Evolutionary conservation across 441 rosid genomes (phyloP).

Genomic region (Biscutella auriculata): DNA sequence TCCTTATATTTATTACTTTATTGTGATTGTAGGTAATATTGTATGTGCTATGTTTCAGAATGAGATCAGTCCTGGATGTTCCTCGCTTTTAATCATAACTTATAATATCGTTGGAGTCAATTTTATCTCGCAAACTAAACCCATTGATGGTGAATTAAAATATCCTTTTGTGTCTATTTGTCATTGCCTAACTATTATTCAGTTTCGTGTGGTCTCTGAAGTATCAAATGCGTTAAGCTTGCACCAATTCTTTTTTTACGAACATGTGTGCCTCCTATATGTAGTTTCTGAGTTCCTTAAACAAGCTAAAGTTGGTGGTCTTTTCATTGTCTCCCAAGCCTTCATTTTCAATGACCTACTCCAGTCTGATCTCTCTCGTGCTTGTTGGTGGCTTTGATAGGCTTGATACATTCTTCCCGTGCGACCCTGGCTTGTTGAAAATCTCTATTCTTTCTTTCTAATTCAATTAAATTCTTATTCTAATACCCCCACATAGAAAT

Average conservation of each 20-base stretch:
- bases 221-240: slow-evolving; percentile 2
- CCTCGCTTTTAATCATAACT: slow-evolving; percentile 52
- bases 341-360: slow-evolving; percentile 39
- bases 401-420: slow-evolving; percentile 87
- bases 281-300: slow-evolving; percentile 69
- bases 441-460: too few species aligned
- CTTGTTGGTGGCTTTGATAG: slow-evolving; percentile 73
- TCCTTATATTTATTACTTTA: background rate
- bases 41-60: slow-evolving; percentile 81
- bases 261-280: slow-evolving; percentile 76
- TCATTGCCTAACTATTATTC: background rate
- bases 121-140: slow-evolving; percentile 47
- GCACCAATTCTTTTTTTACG: background rate
- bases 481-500: too few species aligned
- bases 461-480: too few species aligned
- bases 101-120: slow-evolving; percentile 48
- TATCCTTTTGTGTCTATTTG: background rate
- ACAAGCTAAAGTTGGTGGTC: slow-evolving; percentile 68
- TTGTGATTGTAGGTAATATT: slow-evolving; percentile 48
- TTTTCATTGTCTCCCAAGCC: slow-evolving; percentile 41
- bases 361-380: slow-evolving; percentile 58
- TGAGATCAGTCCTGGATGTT: slow-evolving; percentile 58
- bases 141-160: slow-evolving; percentile 50
- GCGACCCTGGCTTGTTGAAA: slow-evolving; percentile 76
- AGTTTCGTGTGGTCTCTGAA: background rate